Evolutionary conservation across 352 stramenopile species (phyloP).

Genomic region (Pythium rishiriense): DNA sequence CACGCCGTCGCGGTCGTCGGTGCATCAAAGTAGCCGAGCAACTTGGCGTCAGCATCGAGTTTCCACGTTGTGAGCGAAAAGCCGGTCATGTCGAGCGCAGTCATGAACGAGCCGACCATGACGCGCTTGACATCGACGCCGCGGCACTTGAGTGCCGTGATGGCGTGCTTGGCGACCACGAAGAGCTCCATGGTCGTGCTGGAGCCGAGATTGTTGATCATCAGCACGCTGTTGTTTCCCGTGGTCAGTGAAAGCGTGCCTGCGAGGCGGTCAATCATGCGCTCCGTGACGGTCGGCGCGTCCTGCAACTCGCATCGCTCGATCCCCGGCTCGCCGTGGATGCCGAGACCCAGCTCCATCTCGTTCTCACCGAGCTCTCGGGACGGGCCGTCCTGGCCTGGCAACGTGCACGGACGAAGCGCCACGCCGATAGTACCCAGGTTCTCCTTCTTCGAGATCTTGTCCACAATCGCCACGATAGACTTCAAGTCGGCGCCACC

Average conservation of each 20-base stretch:
- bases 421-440: slow-evolving; percentile 95
- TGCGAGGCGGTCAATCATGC: slow-evolving; percentile 58
- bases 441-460: slow-evolving; percentile 50
- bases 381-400: slow-evolving; percentile 74
- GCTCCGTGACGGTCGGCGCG: slow-evolving; percentile 45
- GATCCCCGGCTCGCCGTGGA: slow-evolving; percentile 93
- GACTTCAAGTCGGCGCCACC: slow-evolving; percentile 76
- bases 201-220: slow-evolving; percentile 97
- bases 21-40: slow-evolving; percentile 61
- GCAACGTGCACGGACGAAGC: slow-evolving; percentile 94
- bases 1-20: slow-evolving; percentile 61
- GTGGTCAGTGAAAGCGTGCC: slow-evolving; percentile 40
- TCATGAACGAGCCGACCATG: slow-evolving; percentile 96
- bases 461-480: slow-evolving; percentile 68
- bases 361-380: slow-evolving; percentile 61
- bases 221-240: slow-evolving; percentile 61
- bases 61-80: slow-evolving; percentile 91
- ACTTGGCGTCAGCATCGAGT: slow-evolving; percentile 54
- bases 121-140: slow-evolving; percentile 84
- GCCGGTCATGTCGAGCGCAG: slow-evolving; percentile 96
- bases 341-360: slow-evolving; percentile 95
- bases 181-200: slow-evolving; percentile 96
- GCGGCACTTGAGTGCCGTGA: slow-evolving; percentile 56
- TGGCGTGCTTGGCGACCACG: slow-evolving; percentile 86
- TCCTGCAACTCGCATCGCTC: slow-evolving; percentile 60